Conservation (phyloP, 2,329 filamentous ascomycete species). For the Orbilia brochopaga region DNA sequence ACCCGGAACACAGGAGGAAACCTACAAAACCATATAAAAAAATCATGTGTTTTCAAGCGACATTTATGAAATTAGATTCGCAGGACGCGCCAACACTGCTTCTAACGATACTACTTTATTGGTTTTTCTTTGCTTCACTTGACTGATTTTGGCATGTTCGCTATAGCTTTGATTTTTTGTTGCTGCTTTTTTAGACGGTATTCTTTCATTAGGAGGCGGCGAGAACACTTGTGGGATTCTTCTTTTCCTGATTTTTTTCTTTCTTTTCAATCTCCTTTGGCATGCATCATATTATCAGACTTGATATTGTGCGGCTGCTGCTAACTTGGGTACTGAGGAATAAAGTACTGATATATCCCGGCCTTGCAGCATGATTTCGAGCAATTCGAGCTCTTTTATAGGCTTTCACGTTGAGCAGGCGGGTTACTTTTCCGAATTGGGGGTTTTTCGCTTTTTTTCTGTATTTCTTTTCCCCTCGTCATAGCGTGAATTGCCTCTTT, state of each 20-base stretch:
- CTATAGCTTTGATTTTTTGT: slow-evolving; percentile 5
- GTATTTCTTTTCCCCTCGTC: slow-evolving; percentile 23
- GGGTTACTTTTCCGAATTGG: slow-evolving; percentile 15
- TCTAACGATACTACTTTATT: slow-evolving; percentile 11
- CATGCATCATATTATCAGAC: background rate
- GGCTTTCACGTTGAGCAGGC: slow-evolving; percentile 10
- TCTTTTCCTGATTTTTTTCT: slow-evolving; percentile 11
- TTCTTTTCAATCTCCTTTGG: slow-evolving; percentile 20
- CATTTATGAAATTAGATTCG: slow-evolving; percentile 7
- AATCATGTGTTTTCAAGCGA: slow-evolving; percentile 13
- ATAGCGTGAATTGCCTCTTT: slow-evolving; percentile 32
- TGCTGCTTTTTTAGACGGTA: slow-evolving; percentile 47
- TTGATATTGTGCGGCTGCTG: slow-evolving; percentile 2
- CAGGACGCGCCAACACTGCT: slow-evolving; percentile 7
- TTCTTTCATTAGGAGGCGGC: slow-evolving; percentile 51
- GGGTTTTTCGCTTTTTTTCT: slow-evolving; percentile 2
- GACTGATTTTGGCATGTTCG: slow-evolving; percentile 7
- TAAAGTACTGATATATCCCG: slow-evolving; percentile 3
- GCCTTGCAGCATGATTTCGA: no score
- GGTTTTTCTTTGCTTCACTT: slow-evolving; percentile 11
- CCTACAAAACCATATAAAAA: slow-evolving; percentile 29
- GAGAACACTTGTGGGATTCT: slow-evolving; percentile 46
- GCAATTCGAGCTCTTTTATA: background rate
- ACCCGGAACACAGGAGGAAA: slow-evolving; percentile 6
- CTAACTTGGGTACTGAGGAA: background rate